phyloP scores from a whole-genome alignment of 495 filamentous ascomycete species.

The Aspergillus funiculosus region DNA sequence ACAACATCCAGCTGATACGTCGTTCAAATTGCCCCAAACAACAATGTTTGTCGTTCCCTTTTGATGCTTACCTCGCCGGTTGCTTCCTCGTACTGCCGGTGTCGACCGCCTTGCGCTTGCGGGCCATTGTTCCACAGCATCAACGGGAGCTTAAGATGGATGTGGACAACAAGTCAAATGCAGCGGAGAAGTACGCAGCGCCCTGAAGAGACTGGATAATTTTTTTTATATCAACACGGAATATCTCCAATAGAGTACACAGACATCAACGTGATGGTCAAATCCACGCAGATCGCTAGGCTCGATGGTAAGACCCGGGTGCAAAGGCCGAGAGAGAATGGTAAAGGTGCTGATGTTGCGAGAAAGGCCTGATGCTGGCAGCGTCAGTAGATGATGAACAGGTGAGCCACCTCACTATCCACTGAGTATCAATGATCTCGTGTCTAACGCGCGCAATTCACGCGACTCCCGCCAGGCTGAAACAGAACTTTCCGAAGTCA shows the following conservation, averaged over 20 bases:
- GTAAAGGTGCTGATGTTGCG: constrained; percentile 26
- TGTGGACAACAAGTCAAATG: constrained; percentile 6
- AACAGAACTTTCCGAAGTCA: constrained; percentile 76
- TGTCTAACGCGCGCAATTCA: constrained; percentile 2
- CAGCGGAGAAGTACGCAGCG: too few relatives aligned
- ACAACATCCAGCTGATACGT: neutral
- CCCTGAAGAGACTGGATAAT: too few relatives aligned
- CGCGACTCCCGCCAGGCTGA: constrained; percentile 49
- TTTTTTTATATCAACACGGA: neutral
- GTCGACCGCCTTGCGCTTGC: constrained; percentile 31
- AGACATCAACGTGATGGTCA: constrained; percentile 62
- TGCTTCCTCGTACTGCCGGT: constrained; percentile 26
- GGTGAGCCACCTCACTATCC: constrained; percentile 35
- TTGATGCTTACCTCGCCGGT: constrained; percentile 17
- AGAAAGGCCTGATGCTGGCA: constrained; percentile 76
- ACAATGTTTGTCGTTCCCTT: neutral
- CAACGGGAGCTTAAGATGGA: constrained; percentile 9
- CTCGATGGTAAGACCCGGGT: constrained; percentile 67
- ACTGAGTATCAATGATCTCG: neutral
- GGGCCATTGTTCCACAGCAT: constrained; percentile 30
- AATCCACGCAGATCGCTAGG: constrained; percentile 88
- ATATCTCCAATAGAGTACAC: neutral
- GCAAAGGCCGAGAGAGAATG: neutral
- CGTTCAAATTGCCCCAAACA: neutral
- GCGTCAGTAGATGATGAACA: constrained; percentile 91